Evolutionary conservation across 2,329 filamentous ascomycete genomes (phyloP).

Genomic region (Ramularia endophylla): DNA sequence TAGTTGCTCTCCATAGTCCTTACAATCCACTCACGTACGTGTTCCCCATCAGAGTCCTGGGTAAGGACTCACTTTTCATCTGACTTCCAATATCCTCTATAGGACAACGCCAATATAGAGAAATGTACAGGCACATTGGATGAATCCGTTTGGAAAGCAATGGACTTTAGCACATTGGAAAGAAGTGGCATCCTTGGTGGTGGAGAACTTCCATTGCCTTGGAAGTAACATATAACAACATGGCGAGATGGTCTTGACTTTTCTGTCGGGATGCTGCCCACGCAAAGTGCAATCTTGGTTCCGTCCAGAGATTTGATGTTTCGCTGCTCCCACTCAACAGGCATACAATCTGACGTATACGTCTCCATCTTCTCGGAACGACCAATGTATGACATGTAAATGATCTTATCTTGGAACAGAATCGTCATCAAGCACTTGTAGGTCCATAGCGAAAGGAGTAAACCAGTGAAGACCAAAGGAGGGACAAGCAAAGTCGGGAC

Average conservation of each 20-base stretch:
- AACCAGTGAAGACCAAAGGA: slow-evolving; percentile 59
- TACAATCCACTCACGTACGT: no score
- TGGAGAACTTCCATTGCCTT: slow-evolving; percentile 43
- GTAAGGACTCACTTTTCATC: no score
- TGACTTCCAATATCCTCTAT: slow-evolving; percentile 77
- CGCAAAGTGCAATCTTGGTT: slow-evolving; percentile 56
- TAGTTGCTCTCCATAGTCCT: no score
- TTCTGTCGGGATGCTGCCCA: slow-evolving; percentile 34
- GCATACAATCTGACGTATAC: slow-evolving; percentile 54
- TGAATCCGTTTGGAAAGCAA: slow-evolving; percentile 26
- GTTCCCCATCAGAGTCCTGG: no score
- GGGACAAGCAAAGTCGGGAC: slow-evolving; percentile 52
- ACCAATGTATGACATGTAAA: slow-evolving; percentile 69
- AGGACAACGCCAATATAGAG: slow-evolving; percentile 46
- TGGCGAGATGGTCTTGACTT: slow-evolving; percentile 10
- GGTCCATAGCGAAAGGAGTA: slow-evolving; percentile 59
- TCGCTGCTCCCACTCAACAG: slow-evolving; percentile 62
- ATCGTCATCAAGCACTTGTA: slow-evolving; percentile 68
- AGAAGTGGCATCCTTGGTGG: slow-evolving; percentile 44
- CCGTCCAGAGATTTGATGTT: slow-evolving; percentile 57
- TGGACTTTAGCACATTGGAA: slow-evolving; percentile 40
- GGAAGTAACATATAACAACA: slow-evolving; percentile 44
- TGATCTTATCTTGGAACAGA: slow-evolving; percentile 72
- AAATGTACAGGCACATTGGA: slow-evolving; percentile 18
- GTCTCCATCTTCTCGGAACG: slow-evolving; percentile 61